Conservation (phyloP, 2,329 filamentous ascomycete genomes). For the Microsporum ferrugineum region DNA sequence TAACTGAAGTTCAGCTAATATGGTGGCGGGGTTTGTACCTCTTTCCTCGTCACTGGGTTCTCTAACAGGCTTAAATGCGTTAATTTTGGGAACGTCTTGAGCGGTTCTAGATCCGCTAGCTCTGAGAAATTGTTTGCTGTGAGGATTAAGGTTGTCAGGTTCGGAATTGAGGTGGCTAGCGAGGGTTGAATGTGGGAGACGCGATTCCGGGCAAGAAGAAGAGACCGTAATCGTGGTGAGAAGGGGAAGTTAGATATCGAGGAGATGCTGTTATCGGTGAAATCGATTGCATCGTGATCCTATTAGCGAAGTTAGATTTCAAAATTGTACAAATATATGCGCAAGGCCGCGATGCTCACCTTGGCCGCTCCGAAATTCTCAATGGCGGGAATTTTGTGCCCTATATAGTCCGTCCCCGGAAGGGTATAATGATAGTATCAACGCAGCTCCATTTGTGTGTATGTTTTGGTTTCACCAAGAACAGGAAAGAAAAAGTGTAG, state of each 20-base stretch:
- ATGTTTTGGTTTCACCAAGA: background rate
- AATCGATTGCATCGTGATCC: slow-evolving; percentile 94
- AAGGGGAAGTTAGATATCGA: slow-evolving; percentile 85
- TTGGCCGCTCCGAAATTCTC: slow-evolving; percentile 94
- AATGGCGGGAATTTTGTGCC: slow-evolving; percentile 93
- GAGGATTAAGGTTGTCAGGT: slow-evolving; percentile 69
- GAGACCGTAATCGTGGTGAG: slow-evolving; percentile 72
- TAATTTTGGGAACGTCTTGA: slow-evolving; percentile 56
- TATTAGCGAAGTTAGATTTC: slow-evolving; percentile 27
- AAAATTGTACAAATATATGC: background rate
- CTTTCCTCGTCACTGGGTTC: slow-evolving; percentile 84
- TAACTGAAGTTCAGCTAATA: background rate
- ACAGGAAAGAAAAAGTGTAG: slow-evolving; percentile 54
- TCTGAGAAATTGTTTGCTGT: slow-evolving; percentile 72
- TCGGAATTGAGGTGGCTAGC: slow-evolving; percentile 64
- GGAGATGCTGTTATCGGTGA: slow-evolving; percentile 96
- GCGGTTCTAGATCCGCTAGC: slow-evolving; percentile 75
- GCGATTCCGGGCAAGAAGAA: slow-evolving; percentile 83
- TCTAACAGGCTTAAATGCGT: slow-evolving; percentile 72
- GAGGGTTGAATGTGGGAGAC: slow-evolving; percentile 68
- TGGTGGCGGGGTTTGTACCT: slow-evolving; percentile 50
- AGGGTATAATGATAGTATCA: slow-evolving; percentile 58
- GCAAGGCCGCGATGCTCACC: slow-evolving; percentile 44
- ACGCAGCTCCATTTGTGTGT: slow-evolving; percentile 54
- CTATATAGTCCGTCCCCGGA: slow-evolving; percentile 47